phyloP scores from a whole-genome alignment of 2,329 filamentous ascomycete genomes.

The Penicillium aurantiogriseum region DNA sequence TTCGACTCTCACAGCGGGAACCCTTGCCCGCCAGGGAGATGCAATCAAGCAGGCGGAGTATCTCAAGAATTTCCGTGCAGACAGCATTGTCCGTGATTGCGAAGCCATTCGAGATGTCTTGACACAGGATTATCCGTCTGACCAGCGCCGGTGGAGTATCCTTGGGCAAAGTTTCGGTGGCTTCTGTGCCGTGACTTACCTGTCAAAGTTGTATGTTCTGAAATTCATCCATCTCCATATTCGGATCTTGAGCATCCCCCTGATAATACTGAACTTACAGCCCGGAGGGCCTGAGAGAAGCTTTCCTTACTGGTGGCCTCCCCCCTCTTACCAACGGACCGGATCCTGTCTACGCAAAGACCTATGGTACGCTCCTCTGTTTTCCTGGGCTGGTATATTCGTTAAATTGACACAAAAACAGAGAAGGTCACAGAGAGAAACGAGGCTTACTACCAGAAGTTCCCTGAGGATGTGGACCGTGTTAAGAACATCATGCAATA shows the following conservation, averaged over 20 bases:
- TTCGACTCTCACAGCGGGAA: slow-evolving; percentile 72
- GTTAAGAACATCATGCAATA: slow-evolving; percentile 67
- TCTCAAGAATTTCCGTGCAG: slow-evolving; percentile 79
- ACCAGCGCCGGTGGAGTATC: slow-evolving; percentile 76
- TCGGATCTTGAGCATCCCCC: background rate
- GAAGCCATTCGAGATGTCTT: slow-evolving; percentile 79
- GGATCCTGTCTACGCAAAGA: slow-evolving; percentile 71
- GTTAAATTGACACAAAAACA: slow-evolving; percentile 23
- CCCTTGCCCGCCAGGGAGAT: slow-evolving; percentile 64
- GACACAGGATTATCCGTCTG: slow-evolving; percentile 65
- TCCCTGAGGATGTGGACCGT: slow-evolving; percentile 70
- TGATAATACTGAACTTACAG: slow-evolving; percentile 28
- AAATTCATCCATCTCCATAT: background rate
- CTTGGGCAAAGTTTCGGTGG: slow-evolving; percentile 93
- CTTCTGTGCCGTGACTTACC: slow-evolving; percentile 79
- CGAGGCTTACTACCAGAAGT: slow-evolving; percentile 77
- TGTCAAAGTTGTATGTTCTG: slow-evolving; percentile 64
- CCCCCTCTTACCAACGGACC: slow-evolving; percentile 70
- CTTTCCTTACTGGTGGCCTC: slow-evolving; percentile 80
- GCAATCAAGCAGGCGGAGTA: slow-evolving; percentile 72
- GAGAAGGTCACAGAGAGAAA: slow-evolving; percentile 70
- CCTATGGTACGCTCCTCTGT: slow-evolving; percentile 52
- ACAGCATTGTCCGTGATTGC: slow-evolving; percentile 84
- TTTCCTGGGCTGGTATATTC: background rate
- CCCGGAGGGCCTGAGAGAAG: slow-evolving; percentile 74